A percentile compares a stretch with the other conserved stretches of the same genome.
Evolutionary conservation across 768 basidiomycete species (phyloP).

Genomic region (Inosperma sp.): DNA sequence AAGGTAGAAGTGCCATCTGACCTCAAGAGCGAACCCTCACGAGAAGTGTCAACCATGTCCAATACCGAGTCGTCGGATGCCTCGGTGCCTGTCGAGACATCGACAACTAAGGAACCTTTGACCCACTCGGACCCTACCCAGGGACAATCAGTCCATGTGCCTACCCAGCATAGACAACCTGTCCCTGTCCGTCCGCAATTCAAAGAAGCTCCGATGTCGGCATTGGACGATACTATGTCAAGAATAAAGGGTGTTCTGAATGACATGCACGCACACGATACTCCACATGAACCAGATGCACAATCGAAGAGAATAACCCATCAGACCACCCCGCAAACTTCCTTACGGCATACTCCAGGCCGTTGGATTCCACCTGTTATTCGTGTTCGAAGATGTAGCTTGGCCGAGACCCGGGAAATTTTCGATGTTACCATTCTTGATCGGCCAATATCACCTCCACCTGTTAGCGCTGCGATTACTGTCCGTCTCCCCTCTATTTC

Average conservation of each 20-base stretch:
- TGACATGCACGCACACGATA: slow-evolving; percentile 47
- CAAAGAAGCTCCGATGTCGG: slow-evolving; percentile 59
- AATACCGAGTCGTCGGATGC: slow-evolving; percentile 5
- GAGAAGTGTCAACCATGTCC: slow-evolving; percentile 15
- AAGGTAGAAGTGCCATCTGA: slow-evolving; percentile 22
- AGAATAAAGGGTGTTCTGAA: slow-evolving; percentile 79
- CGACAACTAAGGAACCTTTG: slow-evolving; percentile 19
- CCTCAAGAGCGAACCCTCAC: slow-evolving; percentile 12
- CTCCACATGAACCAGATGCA: slow-evolving; percentile 20
- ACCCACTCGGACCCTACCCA: slow-evolving; percentile 14
- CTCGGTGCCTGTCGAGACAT: slow-evolving; percentile 9
- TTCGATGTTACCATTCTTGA: slow-evolving; percentile 45
- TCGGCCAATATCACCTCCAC: slow-evolving; percentile 45
- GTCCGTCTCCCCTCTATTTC: slow-evolving; percentile 49
- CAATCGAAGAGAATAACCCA: slow-evolving; percentile 20
- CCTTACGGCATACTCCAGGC: slow-evolving; percentile 26
- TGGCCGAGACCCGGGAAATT: slow-evolving; percentile 37
- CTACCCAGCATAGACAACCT: slow-evolving; percentile 23
- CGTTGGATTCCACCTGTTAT: slow-evolving; percentile 56
- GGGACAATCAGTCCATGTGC: slow-evolving; percentile 22
- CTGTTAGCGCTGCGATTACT: slow-evolving; percentile 32
- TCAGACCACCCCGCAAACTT: slow-evolving; percentile 15
- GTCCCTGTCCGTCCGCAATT: slow-evolving; percentile 40
- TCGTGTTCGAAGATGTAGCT: slow-evolving; percentile 31
- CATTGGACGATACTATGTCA: slow-evolving; percentile 78